Evolutionary conservation across 805 yeast species (phyloP).

Genomic region (Ogataea paraovalis): DNA sequence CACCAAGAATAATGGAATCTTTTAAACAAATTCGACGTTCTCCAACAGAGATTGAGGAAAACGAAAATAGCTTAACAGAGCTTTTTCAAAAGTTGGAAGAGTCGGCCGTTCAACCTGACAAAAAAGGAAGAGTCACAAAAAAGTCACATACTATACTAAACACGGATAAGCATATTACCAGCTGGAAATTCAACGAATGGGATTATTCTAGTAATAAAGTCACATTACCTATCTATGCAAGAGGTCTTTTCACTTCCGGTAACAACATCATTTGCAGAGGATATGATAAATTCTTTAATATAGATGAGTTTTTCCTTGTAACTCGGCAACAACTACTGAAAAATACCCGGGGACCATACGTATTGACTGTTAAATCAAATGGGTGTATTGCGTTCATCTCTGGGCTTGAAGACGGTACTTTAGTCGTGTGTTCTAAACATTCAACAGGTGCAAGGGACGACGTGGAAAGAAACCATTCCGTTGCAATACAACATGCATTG

Average conservation of each 20-base stretch:
- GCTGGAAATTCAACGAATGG: slow-evolving; percentile 91
- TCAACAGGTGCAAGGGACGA: slow-evolving; percentile 64
- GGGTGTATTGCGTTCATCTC: slow-evolving; percentile 89
- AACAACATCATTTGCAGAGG: slow-evolving; percentile 72
- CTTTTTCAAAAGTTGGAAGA: slow-evolving; percentile 14
- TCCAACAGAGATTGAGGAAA: background rate
- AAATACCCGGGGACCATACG: slow-evolving; percentile 70
- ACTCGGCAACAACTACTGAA: slow-evolving; percentile 42
- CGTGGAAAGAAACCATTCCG: slow-evolving; percentile 62
- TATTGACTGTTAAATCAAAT: slow-evolving; percentile 79
- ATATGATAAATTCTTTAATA: slow-evolving; percentile 89
- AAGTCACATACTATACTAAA: slow-evolving; percentile 19
- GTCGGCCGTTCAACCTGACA: slow-evolving; percentile 6
- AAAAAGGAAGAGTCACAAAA: slow-evolving; percentile 26
- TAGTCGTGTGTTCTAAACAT: slow-evolving; percentile 88
- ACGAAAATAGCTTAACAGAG: slow-evolving; percentile 6
- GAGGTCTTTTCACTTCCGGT: slow-evolving; percentile 69
- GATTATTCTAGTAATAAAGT: slow-evolving; percentile 62
- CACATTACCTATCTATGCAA: slow-evolving; percentile 64
- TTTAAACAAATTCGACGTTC: slow-evolving; percentile 1
- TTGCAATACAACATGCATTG: slow-evolving; percentile 61
- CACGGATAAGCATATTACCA: slow-evolving; percentile 19
- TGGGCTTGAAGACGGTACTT: slow-evolving; percentile 68
- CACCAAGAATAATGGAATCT: background rate
- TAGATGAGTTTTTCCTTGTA: slow-evolving; percentile 59